Conservation (phyloP, 345 rosid species). For the Dipteronia dyeriana region DNA sequence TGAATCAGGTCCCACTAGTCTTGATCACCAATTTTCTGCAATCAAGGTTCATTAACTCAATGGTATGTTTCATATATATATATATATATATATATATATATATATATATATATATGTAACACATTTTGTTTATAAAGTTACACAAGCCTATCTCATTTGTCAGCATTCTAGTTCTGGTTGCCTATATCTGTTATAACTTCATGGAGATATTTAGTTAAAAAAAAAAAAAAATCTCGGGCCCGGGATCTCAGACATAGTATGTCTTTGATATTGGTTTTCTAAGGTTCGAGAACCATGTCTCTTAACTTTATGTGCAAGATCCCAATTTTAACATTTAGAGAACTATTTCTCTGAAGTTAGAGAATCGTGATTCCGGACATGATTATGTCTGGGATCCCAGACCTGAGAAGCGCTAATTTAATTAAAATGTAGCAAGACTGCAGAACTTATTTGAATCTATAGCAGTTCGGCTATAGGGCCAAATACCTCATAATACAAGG, state of each 20-base stretch:
- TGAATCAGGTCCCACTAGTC: constrained; percentile 81
- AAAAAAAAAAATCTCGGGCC: too few relatives aligned
- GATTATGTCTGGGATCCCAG: too few relatives aligned
- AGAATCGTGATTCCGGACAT: too few relatives aligned
- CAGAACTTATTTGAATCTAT: not conserved
- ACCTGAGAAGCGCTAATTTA: too few relatives aligned
- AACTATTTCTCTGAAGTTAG: too few relatives aligned
- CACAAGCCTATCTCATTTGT: not conserved
- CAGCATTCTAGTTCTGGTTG: not conserved
- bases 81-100: not conserved
- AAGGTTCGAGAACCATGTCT: too few relatives aligned
- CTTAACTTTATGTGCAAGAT: too few relatives aligned
- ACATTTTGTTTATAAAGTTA: constrained; percentile 7
- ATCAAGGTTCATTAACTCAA: constrained; percentile 66
- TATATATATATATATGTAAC: too few relatives aligned
- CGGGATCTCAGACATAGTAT: too few relatives aligned
- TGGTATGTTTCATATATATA: constrained; percentile 46
- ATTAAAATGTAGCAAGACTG: not conserved
- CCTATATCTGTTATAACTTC: not conserved
- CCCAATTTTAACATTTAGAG: too few relatives aligned
- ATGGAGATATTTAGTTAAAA: not conserved
- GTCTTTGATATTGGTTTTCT: too few relatives aligned
- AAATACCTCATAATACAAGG: not conserved
- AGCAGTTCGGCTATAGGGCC: not conserved
- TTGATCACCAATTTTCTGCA: constrained; percentile 77